phyloP scores from a whole-genome alignment of 139 green algal species.

The Pleodorina starrii region DNA sequence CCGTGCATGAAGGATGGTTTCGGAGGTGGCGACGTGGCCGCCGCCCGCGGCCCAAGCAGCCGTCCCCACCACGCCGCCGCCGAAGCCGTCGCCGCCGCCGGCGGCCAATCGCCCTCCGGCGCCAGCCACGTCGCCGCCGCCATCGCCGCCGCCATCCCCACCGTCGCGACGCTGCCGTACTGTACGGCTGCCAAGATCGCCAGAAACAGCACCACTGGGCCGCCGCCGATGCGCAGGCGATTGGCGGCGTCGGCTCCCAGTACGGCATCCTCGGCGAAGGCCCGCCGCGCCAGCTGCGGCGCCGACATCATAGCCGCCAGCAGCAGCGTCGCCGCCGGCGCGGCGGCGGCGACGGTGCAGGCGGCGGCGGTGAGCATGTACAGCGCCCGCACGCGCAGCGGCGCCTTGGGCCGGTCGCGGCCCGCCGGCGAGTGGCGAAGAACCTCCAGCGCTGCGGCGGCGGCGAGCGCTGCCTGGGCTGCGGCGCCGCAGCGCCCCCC shows the following conservation, averaged over 20 bases:
- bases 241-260: background rate
- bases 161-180: background rate
- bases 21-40: background rate
- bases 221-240: slow-evolving; percentile 2
- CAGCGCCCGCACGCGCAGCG: background rate
- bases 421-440: background rate
- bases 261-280: background rate
- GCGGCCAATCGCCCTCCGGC: background rate
- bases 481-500: background rate
- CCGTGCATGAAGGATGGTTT: background rate
- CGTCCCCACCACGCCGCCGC: background rate
- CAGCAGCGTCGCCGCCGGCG: background rate
- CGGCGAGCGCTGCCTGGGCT: background rate
- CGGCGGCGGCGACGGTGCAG: background rate
- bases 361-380: background rate
- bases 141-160: background rate
- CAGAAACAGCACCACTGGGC: slow-evolving; percentile 8
- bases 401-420: background rate
- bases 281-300: background rate
- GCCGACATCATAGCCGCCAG: background rate
- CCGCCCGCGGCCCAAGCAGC: background rate
- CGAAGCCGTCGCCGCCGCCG: background rate
- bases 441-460: background rate
- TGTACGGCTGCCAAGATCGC: background rate
- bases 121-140: background rate